Base-by-base conservation (phyloP, 108 stramenopile genomes). In the Poteriospumella lacustris region DNA sequence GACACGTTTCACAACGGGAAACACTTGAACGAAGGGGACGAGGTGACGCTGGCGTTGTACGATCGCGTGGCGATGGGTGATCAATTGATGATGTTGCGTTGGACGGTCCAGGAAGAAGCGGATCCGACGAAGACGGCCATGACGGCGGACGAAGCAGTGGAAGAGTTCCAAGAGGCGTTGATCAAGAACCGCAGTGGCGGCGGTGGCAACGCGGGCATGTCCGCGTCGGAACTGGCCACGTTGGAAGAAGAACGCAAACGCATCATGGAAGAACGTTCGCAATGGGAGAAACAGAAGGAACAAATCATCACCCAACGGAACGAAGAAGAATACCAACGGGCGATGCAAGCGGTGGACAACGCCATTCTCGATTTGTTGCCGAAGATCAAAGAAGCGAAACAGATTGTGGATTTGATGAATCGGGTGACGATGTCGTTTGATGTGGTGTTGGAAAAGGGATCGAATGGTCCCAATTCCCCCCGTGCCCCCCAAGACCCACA, bases 321-420 rank as follows among this genome's bases (percentile, higher is more conserved):
- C 39, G 42, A 79, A 60, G 69, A 79, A 68, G 52, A 79, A 44
- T 26, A 79, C 40, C 33, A 44, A 5, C 26, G 39, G 39, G 69
- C 47, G 0, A 79, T 79, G 69, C 47, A 29, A n/a, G 70, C 79
- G 34, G 79, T 86, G 0, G 85, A 86, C 75, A 84, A 79, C 34
- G 84, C 81, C 58, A 86, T 86, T 44, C 59, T 86, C 43, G 85
- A 86, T 36, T 47, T 86, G 1, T 80, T 85, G 34, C 85, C 85
- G 24, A 85, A 85, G 81, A 82, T 80, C 52, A 85, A 84, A 78
- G 86, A 86, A 31, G 82, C 82, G 2, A 83, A 83, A 58, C 75
- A 83, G 39, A 76, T 84, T 33, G 81, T 76, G 0, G 33, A 79
- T n/a, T 56, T 82, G 24, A 62, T 84, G 59, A 78, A 84, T 77